Evolutionary conservation across 768 basidiomycete genomes (phyloP).

Genomic region (Gloeophyllum trabeum): DNA sequence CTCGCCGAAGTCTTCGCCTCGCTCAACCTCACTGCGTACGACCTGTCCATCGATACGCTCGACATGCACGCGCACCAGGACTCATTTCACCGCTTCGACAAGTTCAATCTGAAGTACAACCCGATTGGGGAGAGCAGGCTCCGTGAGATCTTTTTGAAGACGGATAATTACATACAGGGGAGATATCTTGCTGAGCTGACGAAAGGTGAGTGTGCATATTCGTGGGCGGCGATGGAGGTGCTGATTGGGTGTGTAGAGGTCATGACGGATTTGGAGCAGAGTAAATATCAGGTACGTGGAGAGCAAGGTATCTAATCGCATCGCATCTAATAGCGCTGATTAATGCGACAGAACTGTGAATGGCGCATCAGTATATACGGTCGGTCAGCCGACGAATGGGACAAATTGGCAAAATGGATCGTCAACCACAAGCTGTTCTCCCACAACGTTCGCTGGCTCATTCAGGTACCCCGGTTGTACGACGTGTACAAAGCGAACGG

Average conservation of each 20-base stretch:
- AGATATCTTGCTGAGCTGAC: conserved; percentile 93
- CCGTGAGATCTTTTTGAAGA: conserved; percentile 96
- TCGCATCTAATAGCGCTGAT: not conserved
- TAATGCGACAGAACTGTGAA: conserved; percentile 89
- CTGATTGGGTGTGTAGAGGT: conserved; percentile 49
- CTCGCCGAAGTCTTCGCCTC: conserved; percentile 94
- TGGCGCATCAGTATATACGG: conserved; percentile 98
- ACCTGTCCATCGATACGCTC: conserved; percentile 95
- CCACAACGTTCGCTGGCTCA: conserved; percentile 96
- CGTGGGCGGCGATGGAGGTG: not conserved
- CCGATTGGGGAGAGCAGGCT: conserved; percentile 92
- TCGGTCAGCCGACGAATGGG: conserved; percentile 78
- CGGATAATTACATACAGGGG: conserved; percentile 90
- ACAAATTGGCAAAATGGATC: conserved; percentile 96
- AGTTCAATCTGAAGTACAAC: conserved; percentile 96
- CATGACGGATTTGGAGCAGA: conserved; percentile 95
- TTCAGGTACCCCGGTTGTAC: conserved; percentile 91
- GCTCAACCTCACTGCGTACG: conserved; percentile 90
- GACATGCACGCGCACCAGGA: conserved; percentile 99
- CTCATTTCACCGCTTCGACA: conserved; percentile 97
- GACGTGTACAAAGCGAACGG: conserved; percentile 90
- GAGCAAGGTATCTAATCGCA: too few species aligned
- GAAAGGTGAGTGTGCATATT: conserved; percentile 41
- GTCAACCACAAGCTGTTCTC: conserved; percentile 88
- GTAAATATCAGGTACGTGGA: conserved; percentile 91